phyloP scores from a whole-genome alignment of 805 yeast genomes.

The Candida gorgasii region DNA sequence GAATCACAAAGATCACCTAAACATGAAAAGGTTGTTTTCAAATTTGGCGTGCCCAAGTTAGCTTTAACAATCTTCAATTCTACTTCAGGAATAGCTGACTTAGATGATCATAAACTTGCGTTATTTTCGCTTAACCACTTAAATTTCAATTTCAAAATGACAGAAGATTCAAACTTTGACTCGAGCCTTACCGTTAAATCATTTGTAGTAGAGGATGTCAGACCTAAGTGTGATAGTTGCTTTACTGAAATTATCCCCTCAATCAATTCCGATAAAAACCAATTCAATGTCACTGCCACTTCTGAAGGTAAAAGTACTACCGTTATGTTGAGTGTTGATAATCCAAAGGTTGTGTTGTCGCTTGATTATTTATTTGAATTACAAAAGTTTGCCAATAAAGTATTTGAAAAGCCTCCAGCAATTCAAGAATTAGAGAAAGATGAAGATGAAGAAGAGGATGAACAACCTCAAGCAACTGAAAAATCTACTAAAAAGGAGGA shows the following conservation, averaged over 20 bases:
- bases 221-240: slow-evolving; percentile 61
- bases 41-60: slow-evolving; percentile 61
- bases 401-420: slow-evolving; percentile 29
- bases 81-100: slow-evolving; percentile 37
- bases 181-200: slow-evolving; percentile 69
- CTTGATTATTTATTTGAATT: slow-evolving; percentile 82
- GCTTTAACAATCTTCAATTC: slow-evolving; percentile 61
- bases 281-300: slow-evolving; percentile 59
- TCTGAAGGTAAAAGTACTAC: slow-evolving; percentile 48
- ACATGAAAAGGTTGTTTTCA: slow-evolving; percentile 43
- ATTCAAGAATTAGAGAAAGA: slow-evolving; percentile 19
- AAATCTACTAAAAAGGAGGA: slow-evolving; percentile 7
- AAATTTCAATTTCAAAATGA: slow-evolving; percentile 51
- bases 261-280: slow-evolving; percentile 60
- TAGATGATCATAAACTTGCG: slow-evolving; percentile 37
- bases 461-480: background rate
- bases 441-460: slow-evolving; percentile 15
- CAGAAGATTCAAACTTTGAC: slow-evolving; percentile 53
- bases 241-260: slow-evolving; percentile 83
- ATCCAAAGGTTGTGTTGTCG: slow-evolving; percentile 79
- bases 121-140: slow-evolving; percentile 56
- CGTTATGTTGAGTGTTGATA: slow-evolving; percentile 64
- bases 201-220: slow-evolving; percentile 74
- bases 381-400: slow-evolving; percentile 60
- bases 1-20: slow-evolving; percentile 18